Evolutionary conservation across 202 grass and related monocot species (phyloP).

Genomic region (Eragrostis tef): DNA sequence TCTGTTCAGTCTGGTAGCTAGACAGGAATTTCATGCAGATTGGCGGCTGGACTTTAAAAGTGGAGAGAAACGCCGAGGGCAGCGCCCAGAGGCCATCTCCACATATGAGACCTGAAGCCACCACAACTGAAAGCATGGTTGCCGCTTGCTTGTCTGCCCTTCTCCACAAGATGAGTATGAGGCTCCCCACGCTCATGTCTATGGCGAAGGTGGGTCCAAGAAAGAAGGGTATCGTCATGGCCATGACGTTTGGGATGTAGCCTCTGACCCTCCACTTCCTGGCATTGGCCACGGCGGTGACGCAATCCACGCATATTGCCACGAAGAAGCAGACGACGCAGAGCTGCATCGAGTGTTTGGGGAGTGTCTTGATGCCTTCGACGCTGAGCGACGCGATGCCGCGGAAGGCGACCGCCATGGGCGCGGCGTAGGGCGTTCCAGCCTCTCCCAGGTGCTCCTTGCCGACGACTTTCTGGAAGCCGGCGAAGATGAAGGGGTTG

Average conservation of each 20-base stretch:
- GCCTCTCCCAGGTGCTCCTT: conserved; percentile 9
- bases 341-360: conserved; percentile 41
- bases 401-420: conserved; percentile 54
- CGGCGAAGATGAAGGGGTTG: conserved; percentile 50
- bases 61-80: conserved; percentile 40
- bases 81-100: conserved; percentile 53
- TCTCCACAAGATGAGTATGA: conserved; percentile 45
- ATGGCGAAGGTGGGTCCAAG: conserved; percentile 43
- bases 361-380: conserved; percentile 33
- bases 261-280: conserved; percentile 27
- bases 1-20: conserved; percentile 11
- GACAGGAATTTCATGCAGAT: conserved; percentile 70
- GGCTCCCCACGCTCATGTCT: conserved; percentile 51
- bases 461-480: conserved; percentile 43
- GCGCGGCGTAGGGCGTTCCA: conserved; percentile 30
- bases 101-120: conserved; percentile 52
- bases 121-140: conserved; percentile 3
- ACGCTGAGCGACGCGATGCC: conserved; percentile 41
- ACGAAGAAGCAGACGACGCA: conserved; percentile 23
- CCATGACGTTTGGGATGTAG: conserved; percentile 50
- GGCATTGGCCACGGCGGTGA: background rate
- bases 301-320: conserved; percentile 8
- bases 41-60: conserved; percentile 47
- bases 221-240: conserved; percentile 56
- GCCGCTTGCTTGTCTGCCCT: conserved; percentile 29